Percentiles rank a stretch among this genome's conserved stretches.
Evolutionary conservation across 176 grass and related monocot species (phyloP).

Genomic region (Aegilops bicornis): DNA sequence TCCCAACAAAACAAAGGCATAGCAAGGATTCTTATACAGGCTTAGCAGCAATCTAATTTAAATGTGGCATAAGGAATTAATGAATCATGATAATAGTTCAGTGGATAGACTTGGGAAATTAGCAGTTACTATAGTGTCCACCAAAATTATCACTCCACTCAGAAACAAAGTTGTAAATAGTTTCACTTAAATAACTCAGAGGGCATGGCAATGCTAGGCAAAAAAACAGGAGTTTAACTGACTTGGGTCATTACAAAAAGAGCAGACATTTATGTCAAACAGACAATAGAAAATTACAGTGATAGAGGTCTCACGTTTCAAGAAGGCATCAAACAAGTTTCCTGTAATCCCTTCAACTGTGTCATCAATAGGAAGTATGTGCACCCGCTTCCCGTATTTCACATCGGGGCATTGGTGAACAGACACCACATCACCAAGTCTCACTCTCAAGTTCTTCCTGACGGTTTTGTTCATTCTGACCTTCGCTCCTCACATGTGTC

Average conservation of each 20-base stretch:
- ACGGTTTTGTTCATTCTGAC: slow-evolving; percentile 81
- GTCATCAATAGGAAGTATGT: slow-evolving; percentile 76
- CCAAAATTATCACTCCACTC: too few species aligned
- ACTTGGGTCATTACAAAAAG: not conserved
- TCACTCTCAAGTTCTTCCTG: slow-evolving; percentile 60
- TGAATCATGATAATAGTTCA: too few species aligned
- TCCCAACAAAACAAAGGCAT: not conserved
- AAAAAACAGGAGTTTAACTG: not conserved
- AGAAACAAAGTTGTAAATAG: not conserved
- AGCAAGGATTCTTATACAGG: not conserved
- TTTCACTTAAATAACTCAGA: not conserved
- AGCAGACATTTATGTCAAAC: not conserved
- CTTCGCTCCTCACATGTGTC: slow-evolving; percentile 70
- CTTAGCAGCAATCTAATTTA: not conserved
- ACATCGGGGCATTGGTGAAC: slow-evolving; percentile 88
- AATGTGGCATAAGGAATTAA: not conserved
- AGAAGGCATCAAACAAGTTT: slow-evolving; percentile 66
- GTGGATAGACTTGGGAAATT: not conserved
- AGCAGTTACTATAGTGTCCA: not conserved
- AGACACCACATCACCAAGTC: slow-evolving; percentile 65
- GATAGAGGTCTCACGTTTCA: slow-evolving; percentile 58
- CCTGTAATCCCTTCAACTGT: slow-evolving; percentile 78
- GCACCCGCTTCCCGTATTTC: slow-evolving; percentile 70
- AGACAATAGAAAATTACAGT: not conserved
- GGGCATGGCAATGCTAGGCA: not conserved